Base-by-base conservation (phyloP, 306 rosid species). In the Medicago arabica region DNA sequence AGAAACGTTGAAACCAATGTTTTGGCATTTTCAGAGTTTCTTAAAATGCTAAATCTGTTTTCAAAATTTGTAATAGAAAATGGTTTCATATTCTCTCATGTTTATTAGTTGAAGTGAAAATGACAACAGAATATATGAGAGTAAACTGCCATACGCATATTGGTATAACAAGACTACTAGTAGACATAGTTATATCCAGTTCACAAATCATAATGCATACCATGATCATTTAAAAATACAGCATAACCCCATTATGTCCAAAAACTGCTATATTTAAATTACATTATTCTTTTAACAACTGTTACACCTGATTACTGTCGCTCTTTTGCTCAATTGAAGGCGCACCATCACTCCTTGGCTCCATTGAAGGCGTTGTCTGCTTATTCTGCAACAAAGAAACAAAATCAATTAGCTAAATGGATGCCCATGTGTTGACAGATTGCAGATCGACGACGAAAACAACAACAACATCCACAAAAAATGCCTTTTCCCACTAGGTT, bases 241-340 rank as follows among this genome's bases (percentile, higher is more conserved):
- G 44, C 12, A 79, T 38, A 67, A 78, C 16, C 65, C 76, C 71
- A 61, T 47, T 23, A 71, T 75, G 73, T 63, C 57, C 54, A 49
- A 71, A 66, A 71, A 44, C 19, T 3, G 43, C 64, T 15, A 62
- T 34, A 68, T 36, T 55, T 34, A 67, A 79, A 82, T 28, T 44
- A 66, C 23, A 63, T 46, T 21, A 68, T 43, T 28, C 70, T 25
- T 77, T 10, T 67, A 25, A 44, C 59, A 53, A 63, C 41, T 38
- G 78, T 39, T 49, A 60, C 87, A 93, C 98, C 93, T 89, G 89
- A n/a, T 72, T 83, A 16, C 60, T 88, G 70, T 82, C 83, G 66
- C 73, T 72, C 78, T 85, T 87, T 65, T 77, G 82, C 83, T 81
- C 89, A 70, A 51, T 25, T 73, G 90, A 86, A 85, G 92, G 53